These are phyloP conservation scores for Calvatia gigantea DNA, from an alignment of 768 basidiomycete species.

Conservation along the genomic window DNA sequence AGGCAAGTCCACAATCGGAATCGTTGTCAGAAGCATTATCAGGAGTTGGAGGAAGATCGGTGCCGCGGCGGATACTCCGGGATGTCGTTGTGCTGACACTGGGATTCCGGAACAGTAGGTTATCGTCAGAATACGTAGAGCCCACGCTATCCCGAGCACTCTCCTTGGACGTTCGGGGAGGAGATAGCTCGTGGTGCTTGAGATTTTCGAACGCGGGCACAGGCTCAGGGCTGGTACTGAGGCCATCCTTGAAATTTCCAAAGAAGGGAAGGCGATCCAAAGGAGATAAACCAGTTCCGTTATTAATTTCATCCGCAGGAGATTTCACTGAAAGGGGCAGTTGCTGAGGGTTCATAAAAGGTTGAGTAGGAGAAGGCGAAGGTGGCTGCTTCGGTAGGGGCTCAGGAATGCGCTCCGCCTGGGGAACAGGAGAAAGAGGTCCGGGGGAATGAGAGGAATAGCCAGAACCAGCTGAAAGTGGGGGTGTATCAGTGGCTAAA, in stretches of 20 bases:
- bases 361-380: constrained; percentile 23
- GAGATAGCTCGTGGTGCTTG: background rate
- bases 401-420: constrained; percentile 23
- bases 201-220: background rate
- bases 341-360: constrained; percentile 12
- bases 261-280: constrained; percentile 45
- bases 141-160: background rate
- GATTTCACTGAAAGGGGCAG: constrained; percentile 2
- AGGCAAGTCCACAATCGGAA: constrained; percentile 43
- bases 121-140: constrained; percentile 3
- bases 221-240: constrained; percentile 13
- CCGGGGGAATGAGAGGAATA: constrained; percentile 43
- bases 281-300: constrained; percentile 11
- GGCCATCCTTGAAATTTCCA: constrained; percentile 46
- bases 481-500: constrained; percentile 37
- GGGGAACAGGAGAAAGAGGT: constrained; percentile 37
- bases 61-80: background rate
- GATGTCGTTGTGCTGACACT: constrained; percentile 18
- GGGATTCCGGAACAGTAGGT: constrained; percentile 7
- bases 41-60: constrained; percentile 23
- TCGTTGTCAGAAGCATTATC: constrained; percentile 37
- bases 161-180: background rate
- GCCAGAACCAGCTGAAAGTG: constrained; percentile 44
- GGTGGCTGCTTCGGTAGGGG: constrained; percentile 14
- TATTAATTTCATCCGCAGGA: constrained; percentile 11